Percentiles rank a stretch among this genome's conserved stretches.
Evolutionary conservation across 208 protist genomes (phyloP).

Genomic region (Trypanosoma melophagium): DNA sequence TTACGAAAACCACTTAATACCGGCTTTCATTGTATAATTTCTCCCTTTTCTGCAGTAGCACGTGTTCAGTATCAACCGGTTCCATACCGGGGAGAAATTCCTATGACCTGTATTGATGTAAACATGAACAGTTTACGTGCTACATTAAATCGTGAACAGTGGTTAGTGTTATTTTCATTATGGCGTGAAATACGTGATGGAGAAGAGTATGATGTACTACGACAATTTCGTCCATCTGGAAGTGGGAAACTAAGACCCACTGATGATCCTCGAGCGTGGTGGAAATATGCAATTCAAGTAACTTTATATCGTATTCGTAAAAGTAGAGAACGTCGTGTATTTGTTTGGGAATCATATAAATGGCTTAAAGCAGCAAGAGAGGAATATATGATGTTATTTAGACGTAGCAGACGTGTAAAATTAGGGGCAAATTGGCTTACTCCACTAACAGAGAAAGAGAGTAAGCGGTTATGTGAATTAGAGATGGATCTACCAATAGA

Average conservation of each 20-base stretch:
- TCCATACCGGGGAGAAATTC: conserved; percentile 31
- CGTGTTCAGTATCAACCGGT: conserved; percentile 52
- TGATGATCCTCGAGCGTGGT: conserved; percentile 53
- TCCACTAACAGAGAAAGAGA: conserved; percentile 38
- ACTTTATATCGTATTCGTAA: conserved; percentile 40
- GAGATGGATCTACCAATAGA: conserved; percentile 65
- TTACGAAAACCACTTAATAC: background rate
- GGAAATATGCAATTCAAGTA: conserved; percentile 57
- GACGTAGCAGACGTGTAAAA: conserved; percentile 29
- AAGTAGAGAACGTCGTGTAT: conserved; percentile 24
- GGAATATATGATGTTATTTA: conserved; percentile 51
- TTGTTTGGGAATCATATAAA: conserved; percentile 55
- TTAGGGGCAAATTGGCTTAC: conserved; percentile 37
- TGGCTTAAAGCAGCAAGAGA: conserved; percentile 37
- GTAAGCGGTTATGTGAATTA: conserved; percentile 29
- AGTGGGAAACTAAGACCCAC: conserved; percentile 24
- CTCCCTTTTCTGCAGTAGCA: conserved; percentile 28
- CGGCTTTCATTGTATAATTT: conserved; percentile 10
- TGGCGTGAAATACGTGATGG: conserved; percentile 31
- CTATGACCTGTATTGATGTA: conserved; percentile 28
- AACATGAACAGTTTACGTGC: conserved; percentile 28
- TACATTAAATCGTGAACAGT: conserved; percentile 18
- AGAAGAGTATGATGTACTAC: conserved; percentile 30
- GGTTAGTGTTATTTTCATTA: conserved; percentile 28
- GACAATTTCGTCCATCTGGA: conserved; percentile 37